Evolutionary conservation across 345 rosid genomes (phyloP), one percentile per base, ranked within the genome.

Genomic region (Syzygium grande): DNA sequence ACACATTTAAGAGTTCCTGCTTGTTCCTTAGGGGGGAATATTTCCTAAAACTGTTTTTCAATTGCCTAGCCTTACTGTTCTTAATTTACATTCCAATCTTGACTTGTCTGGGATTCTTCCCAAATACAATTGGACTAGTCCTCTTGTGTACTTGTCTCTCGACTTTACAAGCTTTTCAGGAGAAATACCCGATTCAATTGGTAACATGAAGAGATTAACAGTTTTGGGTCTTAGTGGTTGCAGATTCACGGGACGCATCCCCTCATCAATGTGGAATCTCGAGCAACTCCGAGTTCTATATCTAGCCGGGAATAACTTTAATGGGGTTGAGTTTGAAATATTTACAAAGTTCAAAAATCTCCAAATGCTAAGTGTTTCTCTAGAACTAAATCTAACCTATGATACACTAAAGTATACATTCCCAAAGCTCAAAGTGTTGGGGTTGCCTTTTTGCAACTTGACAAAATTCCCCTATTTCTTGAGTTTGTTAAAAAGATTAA

Each of bases 11-110:
- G 6, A 0, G 5, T 8, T 56, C 0, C 5, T 0, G 2, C 0
- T 23, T 56, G 61, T 22, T 56, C 61, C 61, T 9, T 56, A 23
- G 0, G 3, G 6, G 6, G 61, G 12, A 1, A 3, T 56, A 23
- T 56, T 56, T 56, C n/a, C 61, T 4, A 2, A 4, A 9, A 9
- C 3, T 1, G 13, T 56, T 10, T 56, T 56, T 22, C 61, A 11
- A 56, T 56, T 56, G 0, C 13, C 61, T 2, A 9, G n/a, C n/a
- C 61, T 56, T 1, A 56, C n/a, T 10, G 1, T 5, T 56, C 61
- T 56, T 2, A 0, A 23, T 4, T 1, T 56, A 56, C 0, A 3
- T 56, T 1, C 0, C n/a, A 56, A 56, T 56, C 0, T 0, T 0
- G 1, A 56, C 3, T 1, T 56, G 13, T 56, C 3, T 0, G 61